Conservation (phyloP, 208 protist genomes). For the Leishmania tarentolae region DNA sequence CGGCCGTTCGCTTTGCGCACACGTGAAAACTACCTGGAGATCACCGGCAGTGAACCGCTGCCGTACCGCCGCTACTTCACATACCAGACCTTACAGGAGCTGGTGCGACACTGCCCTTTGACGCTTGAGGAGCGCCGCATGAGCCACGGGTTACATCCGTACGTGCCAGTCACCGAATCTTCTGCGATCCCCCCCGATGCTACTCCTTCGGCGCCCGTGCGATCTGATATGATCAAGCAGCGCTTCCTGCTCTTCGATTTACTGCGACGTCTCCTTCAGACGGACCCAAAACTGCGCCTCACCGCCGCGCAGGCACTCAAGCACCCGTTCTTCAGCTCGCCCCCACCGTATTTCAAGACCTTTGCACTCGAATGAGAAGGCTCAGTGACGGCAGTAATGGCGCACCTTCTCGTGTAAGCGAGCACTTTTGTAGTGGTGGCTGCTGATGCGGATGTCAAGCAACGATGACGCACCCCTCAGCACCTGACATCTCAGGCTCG, state of each 20-base stretch:
- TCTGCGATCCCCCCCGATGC: slow-evolving; percentile 16
- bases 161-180: slow-evolving; percentile 24
- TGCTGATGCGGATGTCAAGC: neutral
- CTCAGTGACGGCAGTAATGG: too few relatives aligned
- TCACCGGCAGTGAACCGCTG: slow-evolving; percentile 33
- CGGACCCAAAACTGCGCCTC: slow-evolving; percentile 48
- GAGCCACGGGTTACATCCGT: slow-evolving; percentile 50
- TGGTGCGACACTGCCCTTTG: slow-evolving; percentile 68
- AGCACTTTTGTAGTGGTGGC: neutral
- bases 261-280: slow-evolving; percentile 61
- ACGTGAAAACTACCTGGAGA: slow-evolving; percentile 26
- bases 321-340: slow-evolving; percentile 73
- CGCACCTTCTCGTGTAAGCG: neutral
- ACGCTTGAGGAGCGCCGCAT: slow-evolving; percentile 66
- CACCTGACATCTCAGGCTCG: neutral
- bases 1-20: slow-evolving; percentile 15
- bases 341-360: slow-evolving; percentile 50
- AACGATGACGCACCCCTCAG: neutral
- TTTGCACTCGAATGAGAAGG: slow-evolving; percentile 32
- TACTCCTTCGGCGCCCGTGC: slow-evolving; percentile 22
- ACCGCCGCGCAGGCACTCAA: slow-evolving; percentile 64
- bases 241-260: slow-evolving; percentile 79
- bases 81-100: slow-evolving; percentile 66
- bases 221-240: slow-evolving; percentile 72
- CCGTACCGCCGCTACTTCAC: slow-evolving; percentile 69